These are phyloP conservation scores for Candida peoriensis DNA, from an alignment of 805 yeast species.

Conservation along the genomic window DNA sequence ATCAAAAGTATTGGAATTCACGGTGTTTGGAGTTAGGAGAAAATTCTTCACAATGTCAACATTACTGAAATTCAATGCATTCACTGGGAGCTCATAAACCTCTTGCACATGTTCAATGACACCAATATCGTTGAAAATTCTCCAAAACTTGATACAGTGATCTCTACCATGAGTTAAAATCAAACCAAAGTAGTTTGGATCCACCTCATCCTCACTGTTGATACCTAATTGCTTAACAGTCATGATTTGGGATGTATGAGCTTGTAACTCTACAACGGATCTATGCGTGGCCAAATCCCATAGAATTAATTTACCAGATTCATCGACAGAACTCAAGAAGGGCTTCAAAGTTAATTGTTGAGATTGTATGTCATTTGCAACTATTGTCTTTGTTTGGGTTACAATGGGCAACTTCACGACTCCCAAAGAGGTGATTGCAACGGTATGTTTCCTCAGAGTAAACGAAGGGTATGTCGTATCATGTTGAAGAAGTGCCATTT, in stretches of 20 bases:
- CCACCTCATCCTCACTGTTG: constrained; percentile 9
- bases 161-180: constrained; percentile 67
- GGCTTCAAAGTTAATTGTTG: constrained; percentile 22
- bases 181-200: constrained; percentile 30
- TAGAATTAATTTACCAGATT: constrained; percentile 54
- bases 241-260: constrained; percentile 49
- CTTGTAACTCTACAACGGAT: constrained; percentile 53
- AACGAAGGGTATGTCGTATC: constrained; percentile 13
- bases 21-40: constrained; percentile 57
- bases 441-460: constrained; percentile 31
- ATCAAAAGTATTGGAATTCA: constrained; percentile 60
- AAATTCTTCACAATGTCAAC: constrained; percentile 37
- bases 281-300: constrained; percentile 61
- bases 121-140: constrained; percentile 17
- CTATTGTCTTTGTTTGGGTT: not conserved
- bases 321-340: constrained; percentile 51
- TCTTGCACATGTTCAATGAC: constrained; percentile 11
- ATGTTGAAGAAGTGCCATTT: not conserved
- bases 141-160: constrained; percentile 47
- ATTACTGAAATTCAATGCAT: constrained; percentile 67
- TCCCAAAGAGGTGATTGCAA: constrained; percentile 24
- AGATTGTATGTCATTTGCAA: not conserved
- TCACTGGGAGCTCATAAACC: constrained; percentile 56
- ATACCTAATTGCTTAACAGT: constrained; percentile 43
- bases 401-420: constrained; percentile 18